Evolutionary conservation across 2,329 filamentous ascomycete genomes (phyloP).

Genomic region (Fusarium transvaalense): DNA sequence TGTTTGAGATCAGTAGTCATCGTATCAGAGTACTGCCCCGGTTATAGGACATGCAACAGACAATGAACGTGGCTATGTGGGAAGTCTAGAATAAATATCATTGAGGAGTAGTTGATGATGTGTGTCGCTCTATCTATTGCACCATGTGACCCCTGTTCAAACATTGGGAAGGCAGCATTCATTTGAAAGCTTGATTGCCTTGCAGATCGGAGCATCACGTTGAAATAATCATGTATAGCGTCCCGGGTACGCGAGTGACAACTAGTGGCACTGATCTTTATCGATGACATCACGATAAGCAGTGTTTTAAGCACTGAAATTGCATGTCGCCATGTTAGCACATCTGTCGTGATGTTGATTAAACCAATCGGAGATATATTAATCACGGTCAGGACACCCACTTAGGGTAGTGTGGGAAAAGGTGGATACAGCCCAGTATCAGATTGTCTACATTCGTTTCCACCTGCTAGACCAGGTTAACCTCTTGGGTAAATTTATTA

Average conservation of each 20-base stretch:
- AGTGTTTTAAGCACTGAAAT: not conserved
- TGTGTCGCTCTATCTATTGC: conserved; percentile 8
- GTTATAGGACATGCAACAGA: fast-evolving
- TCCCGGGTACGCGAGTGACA: not conserved
- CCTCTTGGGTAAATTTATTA: too few species aligned
- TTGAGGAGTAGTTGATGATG: not conserved
- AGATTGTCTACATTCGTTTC: too few species aligned
- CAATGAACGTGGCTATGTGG: fast-evolving
- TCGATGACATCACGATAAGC: conserved; percentile 23
- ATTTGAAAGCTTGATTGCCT: not conserved
- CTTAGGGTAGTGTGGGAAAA: too few species aligned
- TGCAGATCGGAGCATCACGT: not conserved
- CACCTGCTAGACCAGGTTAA: too few species aligned
- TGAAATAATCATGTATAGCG: not conserved
- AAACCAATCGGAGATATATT: conserved; percentile 8
- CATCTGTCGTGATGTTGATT: conserved; percentile 23
- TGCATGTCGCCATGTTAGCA: conserved; percentile 32
- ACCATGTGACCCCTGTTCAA: conserved; percentile 27
- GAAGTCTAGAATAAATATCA: not conserved
- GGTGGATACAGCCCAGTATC: too few species aligned
- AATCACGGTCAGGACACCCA: too few species aligned
- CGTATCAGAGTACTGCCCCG: fast-evolving
- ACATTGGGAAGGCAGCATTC: not conserved
- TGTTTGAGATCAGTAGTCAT: conserved; percentile 18
- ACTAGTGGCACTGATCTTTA: fast-evolving